These are phyloP conservation scores for Spinellus fusiger DNA, from an alignment of 192 early-diverging fungal species.

Conservation along the genomic window DNA sequence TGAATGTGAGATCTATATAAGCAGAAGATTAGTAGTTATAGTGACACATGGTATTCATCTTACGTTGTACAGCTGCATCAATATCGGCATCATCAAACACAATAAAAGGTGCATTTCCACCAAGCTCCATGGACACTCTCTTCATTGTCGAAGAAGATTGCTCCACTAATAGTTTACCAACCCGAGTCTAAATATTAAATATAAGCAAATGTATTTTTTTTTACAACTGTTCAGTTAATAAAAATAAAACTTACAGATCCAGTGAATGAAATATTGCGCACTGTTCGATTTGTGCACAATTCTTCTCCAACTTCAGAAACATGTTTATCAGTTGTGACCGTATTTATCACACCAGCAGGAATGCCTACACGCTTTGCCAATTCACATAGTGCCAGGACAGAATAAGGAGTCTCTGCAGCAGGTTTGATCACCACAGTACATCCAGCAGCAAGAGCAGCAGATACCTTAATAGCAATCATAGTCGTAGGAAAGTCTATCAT, in stretches of 20 bases:
- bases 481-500: conserved; percentile 86
- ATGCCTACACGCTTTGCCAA: conserved; percentile 52
- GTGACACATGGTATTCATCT: neutral
- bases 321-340: conserved; percentile 51
- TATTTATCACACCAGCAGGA: conserved; percentile 65
- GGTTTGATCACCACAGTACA: conserved; percentile 74
- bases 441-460: conserved; percentile 72
- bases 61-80: conserved; percentile 60
- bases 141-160: conserved; percentile 62
- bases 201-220: neutral
- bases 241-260: conserved; percentile 50
- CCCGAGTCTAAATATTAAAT: conserved; percentile 36
- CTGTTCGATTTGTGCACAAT: conserved; percentile 45
- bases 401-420: conserved; percentile 48
- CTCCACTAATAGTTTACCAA: conserved; percentile 59
- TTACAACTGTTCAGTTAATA: too few relatives aligned
- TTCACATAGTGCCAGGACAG: conserved; percentile 45
- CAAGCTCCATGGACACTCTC: conserved; percentile 77
- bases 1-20: too few relatives aligned
- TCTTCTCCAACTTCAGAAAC: conserved; percentile 52
- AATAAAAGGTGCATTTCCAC: conserved; percentile 86
- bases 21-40: too few relatives aligned
- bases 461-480: conserved; percentile 73
- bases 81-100: conserved; percentile 72
- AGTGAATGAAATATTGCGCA: conserved; percentile 73